Base-by-base conservation (phyloP, 805 yeast species). In the Kregervanrija fluxuum region DNA sequence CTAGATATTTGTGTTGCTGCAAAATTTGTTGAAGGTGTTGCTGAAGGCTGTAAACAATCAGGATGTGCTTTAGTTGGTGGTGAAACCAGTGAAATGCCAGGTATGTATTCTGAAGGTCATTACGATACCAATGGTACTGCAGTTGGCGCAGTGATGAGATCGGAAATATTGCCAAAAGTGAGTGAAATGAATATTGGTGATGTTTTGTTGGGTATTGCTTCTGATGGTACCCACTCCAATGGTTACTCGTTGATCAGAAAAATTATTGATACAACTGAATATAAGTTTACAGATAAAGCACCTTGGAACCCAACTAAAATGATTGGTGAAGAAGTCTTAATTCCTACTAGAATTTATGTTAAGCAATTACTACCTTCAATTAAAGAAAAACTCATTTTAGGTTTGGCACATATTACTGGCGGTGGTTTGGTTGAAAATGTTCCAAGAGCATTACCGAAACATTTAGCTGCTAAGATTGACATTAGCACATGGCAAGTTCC, bases 21-120 rank as follows among this genome's bases (percentile, higher is more conserved):
- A 22, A 82, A 79, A 53, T 93, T 93, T 55, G 98, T 93, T 34
- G 71, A 77, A 49, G 98, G 99, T 67, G 99, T 93, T 51, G 97
- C 96, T 40, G 85, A 85, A 51, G 99, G 99, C 46, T 93, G 99
- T 72, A 81, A 82, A 52, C 78, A 80, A 53, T 85, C 98, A 32
- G 96, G 96, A 10, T 91, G 99, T 75, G 99, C 99, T 5, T 74
- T 93, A 47, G 96, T 93, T 43, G 99, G 99, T 45, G 99, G 99
- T 53, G 99, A 93, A 68, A 93, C 99, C 34, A 85, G 95, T 44
- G 99, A 93, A 73, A 93, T 93, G 99, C 99, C 99, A 28, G 99
- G 99, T 53, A 87, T 93, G 85, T 93, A 93, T 60, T 85, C 82
- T 48, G 88, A 81, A 45, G 95, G 95, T 32, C 98, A 93, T 67